phyloP scores from a whole-genome alignment of 2,329 filamentous ascomycete genomes.

The Nectriaceae sp. region DNA sequence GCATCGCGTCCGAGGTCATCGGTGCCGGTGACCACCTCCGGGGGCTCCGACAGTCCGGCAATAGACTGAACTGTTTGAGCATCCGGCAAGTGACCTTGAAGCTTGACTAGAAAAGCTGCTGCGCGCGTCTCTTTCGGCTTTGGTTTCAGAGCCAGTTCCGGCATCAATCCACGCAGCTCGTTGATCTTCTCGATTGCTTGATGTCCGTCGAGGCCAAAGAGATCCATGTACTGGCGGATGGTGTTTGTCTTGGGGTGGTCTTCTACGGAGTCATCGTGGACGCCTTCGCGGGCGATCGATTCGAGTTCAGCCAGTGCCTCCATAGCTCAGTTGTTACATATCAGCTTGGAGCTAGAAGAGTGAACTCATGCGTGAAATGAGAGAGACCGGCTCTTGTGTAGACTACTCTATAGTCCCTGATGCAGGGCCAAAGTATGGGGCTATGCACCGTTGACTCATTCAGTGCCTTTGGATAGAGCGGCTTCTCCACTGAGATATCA shows the following conservation, averaged over 20 bases:
- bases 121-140: neutral
- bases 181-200: constrained; percentile 8
- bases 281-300: constrained; percentile 3
- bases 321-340: constrained; percentile 4
- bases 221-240: constrained; percentile 11
- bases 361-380: too few species aligned
- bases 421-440: too few species aligned
- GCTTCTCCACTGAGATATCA: too few species aligned
- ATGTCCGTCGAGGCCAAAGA: constrained; percentile 8
- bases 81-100: constrained; percentile 4
- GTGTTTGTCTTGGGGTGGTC: neutral
- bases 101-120: constrained; percentile 10
- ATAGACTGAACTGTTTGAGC: constrained; percentile 5
- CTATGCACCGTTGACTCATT: too few species aligned
- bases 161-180: constrained; percentile 4
- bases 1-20: constrained; percentile 7
- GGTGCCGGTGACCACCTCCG: constrained; percentile 11
- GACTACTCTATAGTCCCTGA: too few species aligned
- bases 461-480: too few species aligned
- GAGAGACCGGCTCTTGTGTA: too few species aligned
- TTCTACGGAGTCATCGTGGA: neutral
- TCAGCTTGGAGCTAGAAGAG: too few species aligned
- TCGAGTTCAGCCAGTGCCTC: constrained; percentile 7
- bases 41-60: constrained; percentile 3
- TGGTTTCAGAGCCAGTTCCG: neutral